Evolutionary conservation across 441 rosid species (phyloP).

Genomic region (Gossypium armourianum): DNA sequence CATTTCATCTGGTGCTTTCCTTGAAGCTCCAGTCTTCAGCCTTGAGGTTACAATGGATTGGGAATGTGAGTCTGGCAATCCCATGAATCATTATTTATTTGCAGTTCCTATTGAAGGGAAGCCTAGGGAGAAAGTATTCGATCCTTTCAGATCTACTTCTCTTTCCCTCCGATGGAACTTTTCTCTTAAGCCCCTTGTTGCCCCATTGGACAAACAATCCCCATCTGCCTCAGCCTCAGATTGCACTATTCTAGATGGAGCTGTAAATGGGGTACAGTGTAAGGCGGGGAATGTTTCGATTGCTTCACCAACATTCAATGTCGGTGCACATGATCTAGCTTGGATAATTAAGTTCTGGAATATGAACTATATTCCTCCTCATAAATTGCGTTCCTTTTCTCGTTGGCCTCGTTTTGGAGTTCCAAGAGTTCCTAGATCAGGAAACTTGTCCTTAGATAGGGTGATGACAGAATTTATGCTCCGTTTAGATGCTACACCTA

Average conservation of each 20-base stretch:
- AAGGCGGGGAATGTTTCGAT: constrained; percentile 35
- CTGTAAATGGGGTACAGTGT: background rate
- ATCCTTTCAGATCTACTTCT: constrained; percentile 93
- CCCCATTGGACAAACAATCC: constrained; percentile 26
- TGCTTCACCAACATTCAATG: constrained; percentile 52
- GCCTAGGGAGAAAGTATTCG: constrained; percentile 72
- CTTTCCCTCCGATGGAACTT: constrained; percentile 82
- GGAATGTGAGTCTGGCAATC: constrained; percentile 87
- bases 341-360: constrained; percentile 78
- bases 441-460: constrained; percentile 76
- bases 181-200: constrained; percentile 52
- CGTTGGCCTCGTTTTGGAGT: constrained; percentile 93
- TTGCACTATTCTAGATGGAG: constrained; percentile 11
- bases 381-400: constrained; percentile 81
- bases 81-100: constrained; percentile 82
- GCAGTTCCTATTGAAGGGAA: constrained; percentile 80
- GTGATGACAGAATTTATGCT: constrained; percentile 96
- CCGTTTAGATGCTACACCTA: constrained; percentile 72
- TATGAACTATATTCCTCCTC: constrained; percentile 82
- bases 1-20: constrained; percentile 45
- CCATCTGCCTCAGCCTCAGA: constrained; percentile 34
- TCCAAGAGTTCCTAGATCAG: constrained; percentile 69
- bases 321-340: constrained; percentile 96
- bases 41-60: constrained; percentile 87
- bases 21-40: constrained; percentile 64